Evolutionary conservation across 1,139 yeast species (phyloP).

Genomic region (Blastobotrys elegans): DNA sequence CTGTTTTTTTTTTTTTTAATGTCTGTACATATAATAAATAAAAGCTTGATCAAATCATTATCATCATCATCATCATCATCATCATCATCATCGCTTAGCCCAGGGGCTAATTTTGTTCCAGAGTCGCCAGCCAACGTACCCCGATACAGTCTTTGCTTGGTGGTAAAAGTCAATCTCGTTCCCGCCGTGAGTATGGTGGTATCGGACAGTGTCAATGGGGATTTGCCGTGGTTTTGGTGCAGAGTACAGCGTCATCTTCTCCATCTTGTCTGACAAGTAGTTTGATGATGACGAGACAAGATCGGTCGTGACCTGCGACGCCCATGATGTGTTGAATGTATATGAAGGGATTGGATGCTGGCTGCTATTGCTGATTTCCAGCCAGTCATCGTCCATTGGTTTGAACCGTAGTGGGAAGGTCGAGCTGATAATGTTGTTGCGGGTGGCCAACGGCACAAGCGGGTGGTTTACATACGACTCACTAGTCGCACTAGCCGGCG

Average conservation of each 20-base stretch:
- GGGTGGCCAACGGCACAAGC: constrained; percentile 25
- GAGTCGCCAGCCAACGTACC: constrained; percentile 26
- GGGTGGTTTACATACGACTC: constrained; percentile 19
- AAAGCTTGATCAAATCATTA: neutral
- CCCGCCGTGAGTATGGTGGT: neutral
- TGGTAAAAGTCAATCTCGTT: constrained; percentile 20
- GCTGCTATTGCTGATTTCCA: constrained; percentile 18
- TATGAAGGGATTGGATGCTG: neutral
- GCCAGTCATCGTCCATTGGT: constrained; percentile 29
- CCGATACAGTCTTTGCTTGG: constrained; percentile 25
- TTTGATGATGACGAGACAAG: constrained; percentile 23
- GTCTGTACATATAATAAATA: neutral
- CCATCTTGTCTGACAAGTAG: constrained; percentile 20
- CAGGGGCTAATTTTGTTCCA: constrained; percentile 22
- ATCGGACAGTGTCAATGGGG: neutral
- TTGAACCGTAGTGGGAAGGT: constrained; percentile 23
- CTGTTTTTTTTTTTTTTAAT: neutral
- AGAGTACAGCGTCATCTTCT: constrained; percentile 8
- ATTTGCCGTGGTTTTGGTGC: neutral
- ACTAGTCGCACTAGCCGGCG: constrained; percentile 10
- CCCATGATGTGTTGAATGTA: constrained; percentile 16
- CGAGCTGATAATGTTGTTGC: constrained; percentile 21
- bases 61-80: no score
- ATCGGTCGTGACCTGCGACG: constrained; percentile 24
- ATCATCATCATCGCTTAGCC: constrained; percentile 13